Conservation (phyloP, 2,329 filamentous ascomycete species). For the Malbranchea zuffiana region DNA sequence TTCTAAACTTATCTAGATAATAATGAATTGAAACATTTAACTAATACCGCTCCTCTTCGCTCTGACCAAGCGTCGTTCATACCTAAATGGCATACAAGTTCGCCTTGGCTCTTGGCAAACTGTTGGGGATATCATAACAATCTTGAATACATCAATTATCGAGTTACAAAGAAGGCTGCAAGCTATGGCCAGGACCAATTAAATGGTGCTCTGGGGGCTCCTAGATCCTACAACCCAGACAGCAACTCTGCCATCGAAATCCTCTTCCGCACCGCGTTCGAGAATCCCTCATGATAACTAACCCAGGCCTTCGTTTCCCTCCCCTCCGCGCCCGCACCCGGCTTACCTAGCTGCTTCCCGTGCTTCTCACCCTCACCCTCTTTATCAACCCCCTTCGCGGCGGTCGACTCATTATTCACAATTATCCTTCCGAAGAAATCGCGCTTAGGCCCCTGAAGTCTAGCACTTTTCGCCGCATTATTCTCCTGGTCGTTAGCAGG, state of each 20-base stretch:
- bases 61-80: neutral
- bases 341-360: slow-evolving; percentile 22
- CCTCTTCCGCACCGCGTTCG: slow-evolving; percentile 84
- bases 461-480: slow-evolving; percentile 19
- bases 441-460: slow-evolving; percentile 45
- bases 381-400: neutral
- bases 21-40: too few relatives aligned
- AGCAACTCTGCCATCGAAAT: slow-evolving; percentile 72
- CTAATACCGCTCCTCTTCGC: neutral
- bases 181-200: too few relatives aligned
- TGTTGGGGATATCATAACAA: neutral
- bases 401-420: slow-evolving; percentile 26
- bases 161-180: neutral
- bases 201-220: too few relatives aligned
- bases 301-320: slow-evolving; percentile 64
- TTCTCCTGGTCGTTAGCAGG: slow-evolving; percentile 20
- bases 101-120: neutral
- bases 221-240: slow-evolving; percentile 28
- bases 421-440: slow-evolving; percentile 81
- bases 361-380: slow-evolving; percentile 21
- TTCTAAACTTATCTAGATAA: too few relatives aligned
- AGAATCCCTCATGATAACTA: slow-evolving; percentile 79
- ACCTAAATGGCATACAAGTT: neutral
- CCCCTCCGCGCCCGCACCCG: slow-evolving; percentile 20
- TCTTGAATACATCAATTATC: neutral